Evolutionary conservation across 306 rosid genomes (phyloP).

Genomic region (Sesbania bispinosa): DNA sequence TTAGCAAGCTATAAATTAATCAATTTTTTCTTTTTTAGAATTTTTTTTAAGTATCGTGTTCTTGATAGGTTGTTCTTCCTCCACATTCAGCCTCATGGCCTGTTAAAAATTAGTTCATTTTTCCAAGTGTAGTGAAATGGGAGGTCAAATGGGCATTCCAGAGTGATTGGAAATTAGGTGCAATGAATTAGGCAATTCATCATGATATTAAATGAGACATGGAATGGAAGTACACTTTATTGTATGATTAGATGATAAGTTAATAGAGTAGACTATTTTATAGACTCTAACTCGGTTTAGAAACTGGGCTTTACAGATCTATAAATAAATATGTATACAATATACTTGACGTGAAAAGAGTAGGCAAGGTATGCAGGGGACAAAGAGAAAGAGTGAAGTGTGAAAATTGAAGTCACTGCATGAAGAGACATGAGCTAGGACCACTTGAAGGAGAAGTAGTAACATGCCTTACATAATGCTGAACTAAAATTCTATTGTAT

Average conservation of each 20-base stretch:
- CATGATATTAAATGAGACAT: constrained; percentile 3
- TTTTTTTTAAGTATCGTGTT: too few species aligned
- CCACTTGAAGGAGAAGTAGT: background rate
- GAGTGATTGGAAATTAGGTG: constrained; percentile 3
- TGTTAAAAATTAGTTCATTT: too few species aligned
- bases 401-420: background rate
- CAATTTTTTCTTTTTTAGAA: too few species aligned
- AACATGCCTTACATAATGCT: background rate
- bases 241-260: constrained; percentile 16
- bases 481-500: background rate
- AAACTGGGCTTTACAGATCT: background rate
- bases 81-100: too few species aligned
- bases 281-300: constrained; percentile 4
- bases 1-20: too few species aligned
- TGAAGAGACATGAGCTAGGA: constrained; percentile 1
- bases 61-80: too few species aligned
- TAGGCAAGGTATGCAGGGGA: background rate
- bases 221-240: constrained; percentile 1
- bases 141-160: background rate
- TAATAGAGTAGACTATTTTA: background rate
- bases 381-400: background rate
- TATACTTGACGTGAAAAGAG: background rate
- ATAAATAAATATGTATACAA: background rate
- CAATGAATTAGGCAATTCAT: background rate
- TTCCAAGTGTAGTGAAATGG: background rate